phyloP scores from a whole-genome alignment of 371 early-diverging fungal genomes.

The Lichtheimia corymbifera region DNA sequence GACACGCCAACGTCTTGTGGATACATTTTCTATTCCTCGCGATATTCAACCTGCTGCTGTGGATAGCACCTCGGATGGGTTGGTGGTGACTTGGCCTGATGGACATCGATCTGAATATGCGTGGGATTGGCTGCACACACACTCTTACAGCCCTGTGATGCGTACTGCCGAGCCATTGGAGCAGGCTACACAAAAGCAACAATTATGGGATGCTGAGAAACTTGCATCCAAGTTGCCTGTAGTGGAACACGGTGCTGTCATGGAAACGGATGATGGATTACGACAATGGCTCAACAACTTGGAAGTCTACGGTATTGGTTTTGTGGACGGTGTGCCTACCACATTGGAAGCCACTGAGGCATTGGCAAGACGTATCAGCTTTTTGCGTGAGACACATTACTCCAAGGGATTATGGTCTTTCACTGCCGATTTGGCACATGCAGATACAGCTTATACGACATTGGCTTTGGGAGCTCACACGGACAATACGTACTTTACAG shows the following conservation, averaged over 20 bases:
- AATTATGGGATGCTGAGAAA: conserved; percentile 43
- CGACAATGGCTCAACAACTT: conserved; percentile 72
- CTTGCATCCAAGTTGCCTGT: conserved; percentile 18
- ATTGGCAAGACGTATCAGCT: conserved; percentile 69
- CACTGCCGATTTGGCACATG: conserved; percentile 78
- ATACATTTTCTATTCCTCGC: conserved; percentile 72
- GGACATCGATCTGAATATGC: conserved; percentile 62
- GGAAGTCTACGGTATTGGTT: conserved; percentile 77
- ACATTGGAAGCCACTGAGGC: conserved; percentile 68
- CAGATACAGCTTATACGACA: conserved; percentile 89
- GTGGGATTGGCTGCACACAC: conserved; percentile 68
- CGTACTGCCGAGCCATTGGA: conserved; percentile 32
- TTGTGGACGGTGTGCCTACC: conserved; percentile 75
- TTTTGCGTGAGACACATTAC: conserved; percentile 84
- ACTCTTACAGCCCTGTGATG: conserved; percentile 74
- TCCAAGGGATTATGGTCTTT: conserved; percentile 84
- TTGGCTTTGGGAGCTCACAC: conserved; percentile 82
- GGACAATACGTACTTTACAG: conserved; percentile 92
- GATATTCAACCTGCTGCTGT: conserved; percentile 60
- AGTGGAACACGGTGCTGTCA: conserved; percentile 66
- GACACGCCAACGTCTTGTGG: conserved; percentile 80
- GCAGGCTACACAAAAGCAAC: conserved; percentile 17
- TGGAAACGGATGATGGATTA: conserved; percentile 70
- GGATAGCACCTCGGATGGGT: conserved; percentile 32
- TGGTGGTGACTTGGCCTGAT: conserved; percentile 59